Conservation (phyloP, 305 asterid species). For the Fraxinus albicans region DNA sequence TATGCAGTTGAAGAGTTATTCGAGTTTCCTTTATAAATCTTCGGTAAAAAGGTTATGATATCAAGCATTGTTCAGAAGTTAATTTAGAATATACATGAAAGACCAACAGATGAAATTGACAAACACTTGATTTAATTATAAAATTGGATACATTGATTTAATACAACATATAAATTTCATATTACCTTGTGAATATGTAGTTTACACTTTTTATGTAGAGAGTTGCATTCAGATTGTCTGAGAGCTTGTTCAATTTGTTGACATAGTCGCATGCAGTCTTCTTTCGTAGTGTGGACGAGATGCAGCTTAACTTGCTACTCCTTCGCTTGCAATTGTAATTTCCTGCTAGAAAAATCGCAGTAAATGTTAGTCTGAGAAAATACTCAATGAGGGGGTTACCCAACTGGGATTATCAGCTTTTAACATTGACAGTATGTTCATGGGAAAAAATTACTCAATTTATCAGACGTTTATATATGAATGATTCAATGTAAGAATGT, state of each 20-base stretch:
- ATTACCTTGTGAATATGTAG: background rate
- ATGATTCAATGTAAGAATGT: background rate
- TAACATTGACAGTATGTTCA: background rate
- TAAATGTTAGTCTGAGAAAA: background rate
- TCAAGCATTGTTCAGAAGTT: background rate
- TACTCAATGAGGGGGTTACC: background rate
- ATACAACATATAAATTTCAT: background rate
- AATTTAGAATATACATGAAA: background rate
- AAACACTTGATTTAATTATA: background rate
- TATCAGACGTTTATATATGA: background rate
- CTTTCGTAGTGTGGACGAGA: background rate
- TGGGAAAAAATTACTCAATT: background rate
- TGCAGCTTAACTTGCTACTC: conserved; percentile 19
- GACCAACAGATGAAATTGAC: background rate
- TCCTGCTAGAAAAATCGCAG: conserved; percentile 23
- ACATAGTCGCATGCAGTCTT: background rate
- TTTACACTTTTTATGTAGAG: background rate
- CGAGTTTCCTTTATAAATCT: background rate
- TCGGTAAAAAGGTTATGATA: background rate
- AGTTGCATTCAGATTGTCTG: background rate
- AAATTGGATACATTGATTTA: background rate
- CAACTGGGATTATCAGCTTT: background rate
- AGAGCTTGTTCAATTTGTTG: background rate
- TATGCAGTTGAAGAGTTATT: background rate
- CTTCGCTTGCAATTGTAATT: conserved; percentile 35